Base-by-base conservation (phyloP, 139 green algal genomes). In the Picochlorum sp. region DNA sequence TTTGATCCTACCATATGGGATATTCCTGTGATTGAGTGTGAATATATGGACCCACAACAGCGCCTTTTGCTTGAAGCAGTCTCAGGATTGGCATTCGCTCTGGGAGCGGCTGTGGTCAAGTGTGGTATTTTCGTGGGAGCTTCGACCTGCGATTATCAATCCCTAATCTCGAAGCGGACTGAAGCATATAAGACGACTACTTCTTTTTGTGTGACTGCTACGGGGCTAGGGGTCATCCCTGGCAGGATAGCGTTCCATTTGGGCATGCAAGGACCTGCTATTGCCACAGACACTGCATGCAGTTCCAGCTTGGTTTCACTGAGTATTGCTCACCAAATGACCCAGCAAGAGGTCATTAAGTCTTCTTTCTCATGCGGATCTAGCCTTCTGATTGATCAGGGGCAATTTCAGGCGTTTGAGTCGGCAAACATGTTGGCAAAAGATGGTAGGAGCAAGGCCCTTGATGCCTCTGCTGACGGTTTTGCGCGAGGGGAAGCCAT, bases 381-480 rank as follows among this genome's bases (percentile, higher is more conserved):
- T 13, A 82, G 72, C 54, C 45, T 82, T 2, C 69, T 72, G 38
- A 20, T 82, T 6, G 28, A 47, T 23, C 60, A 72, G 9, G 21
- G 13, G 21, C 81, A 60, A 4, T 71, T 68, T 3, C 57, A 54
- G 8, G 60, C 79, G 66, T 76, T 72, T 45, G 24, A 60, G 5
- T 61, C 15, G 6, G 70, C 70, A 45, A 64, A 64, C 54, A 34
- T 10, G 63, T 23, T 77, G 18, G 24, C 56, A 0, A 65, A 76
- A 18, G 87, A 94, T 31, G 89, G 87, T 49, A 72, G 89, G 23
- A 95, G 88, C 75, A 93, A 95, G 75, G 86, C 88, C 2, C 71
- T 96, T 45, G 88, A 95, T 45, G 67, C 77, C 6, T 47, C 72
- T 13, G 88, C 87, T 6, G 84, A 95, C 59, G 88, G 88, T 13